Conservation (phyloP, 495 filamentous ascomycete genomes). For the Penicillium cataractarum region DNA sequence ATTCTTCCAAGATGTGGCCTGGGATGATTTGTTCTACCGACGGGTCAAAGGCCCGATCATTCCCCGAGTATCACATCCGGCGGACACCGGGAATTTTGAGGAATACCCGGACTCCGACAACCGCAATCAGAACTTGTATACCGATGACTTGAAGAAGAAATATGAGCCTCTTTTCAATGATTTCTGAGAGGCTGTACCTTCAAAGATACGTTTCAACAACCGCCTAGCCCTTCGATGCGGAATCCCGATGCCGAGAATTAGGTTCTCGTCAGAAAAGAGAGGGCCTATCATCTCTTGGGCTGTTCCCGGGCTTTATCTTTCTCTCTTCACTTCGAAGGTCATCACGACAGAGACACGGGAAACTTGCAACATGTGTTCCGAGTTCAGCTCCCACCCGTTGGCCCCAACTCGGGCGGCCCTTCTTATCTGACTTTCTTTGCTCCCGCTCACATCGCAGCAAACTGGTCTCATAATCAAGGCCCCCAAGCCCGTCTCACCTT, state of each 20-base stretch:
- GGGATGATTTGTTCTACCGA: conserved; percentile 78
- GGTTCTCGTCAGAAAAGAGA: too few relatives aligned
- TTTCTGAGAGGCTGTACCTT: conserved; percentile 54
- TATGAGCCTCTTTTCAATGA: conserved; percentile 81
- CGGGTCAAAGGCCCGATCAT: conserved; percentile 81
- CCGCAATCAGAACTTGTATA: conserved; percentile 64
- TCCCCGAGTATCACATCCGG: conserved; percentile 75
- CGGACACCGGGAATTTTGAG: conserved; percentile 90
- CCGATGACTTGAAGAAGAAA: conserved; percentile 69
- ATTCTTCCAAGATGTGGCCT: conserved; percentile 83
- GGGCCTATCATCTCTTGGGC: background rate
- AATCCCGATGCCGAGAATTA: background rate
- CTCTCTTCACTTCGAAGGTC: background rate
- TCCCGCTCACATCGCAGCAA: background rate
- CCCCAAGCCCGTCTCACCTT: background rate
- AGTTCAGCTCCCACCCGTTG: background rate
- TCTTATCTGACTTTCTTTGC: background rate
- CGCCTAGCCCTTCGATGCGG: background rate
- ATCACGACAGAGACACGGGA: background rate
- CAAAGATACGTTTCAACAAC: conserved; percentile 20
- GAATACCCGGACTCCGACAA: conserved; percentile 69
- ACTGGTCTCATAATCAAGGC: background rate
- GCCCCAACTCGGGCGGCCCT: background rate
- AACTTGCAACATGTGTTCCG: background rate
- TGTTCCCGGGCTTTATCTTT: background rate